Evolutionary conservation across 768 basidiomycete genomes (phyloP), one percentile per base, ranked within the genome.

Genomic region (Cystobasidium onofrii): DNA sequence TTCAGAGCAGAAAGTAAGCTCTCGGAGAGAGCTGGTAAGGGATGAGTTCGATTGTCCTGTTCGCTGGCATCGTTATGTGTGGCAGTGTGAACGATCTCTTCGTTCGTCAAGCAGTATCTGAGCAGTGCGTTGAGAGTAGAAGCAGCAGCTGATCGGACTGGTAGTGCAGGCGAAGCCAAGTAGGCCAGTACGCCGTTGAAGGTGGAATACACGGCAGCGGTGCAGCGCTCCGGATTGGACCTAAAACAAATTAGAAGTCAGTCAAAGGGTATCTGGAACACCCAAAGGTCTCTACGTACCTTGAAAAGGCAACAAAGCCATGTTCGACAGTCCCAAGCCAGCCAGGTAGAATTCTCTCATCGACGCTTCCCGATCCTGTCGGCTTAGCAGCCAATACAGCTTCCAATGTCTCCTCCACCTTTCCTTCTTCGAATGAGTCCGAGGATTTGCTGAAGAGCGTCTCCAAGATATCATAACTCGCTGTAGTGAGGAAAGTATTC

Each of bases 401-500:
- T 63, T 84, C 84, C 34, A 95, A 83, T 46, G 91, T 85, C 25
- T 74, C 83, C 83, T 61, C 86, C 82, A 52, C 83, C 82, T 71
- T 78, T 65, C 77, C 75, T 54, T 76, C 76, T 34, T 76, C 76
- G 64, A 80, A 71, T 1, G 78, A 75, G n/a, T 77, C 73, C 33
- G 75, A 75, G 6, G 78, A 77, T n/a, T 77, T 81, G 12, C 81
- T 80, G 75, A 97, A 88, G 3, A 98, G 84, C 76, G 89, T 88
- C 36, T 93, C 88, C 76, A 99, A 85, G 61, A 94, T 85, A 44
- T 89, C 88, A 80, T 94, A 97, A 34, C 90, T 85, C 17, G 90
- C 87, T 81, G 93, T 89, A 0, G 94, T 89, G 52, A 99, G 85
- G 80, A 93, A 96, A 25, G 90, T 86, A 77, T 91, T 92, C 44